Base-by-base conservation (phyloP, 345 rosid species). In the Punica granatum region DNA sequence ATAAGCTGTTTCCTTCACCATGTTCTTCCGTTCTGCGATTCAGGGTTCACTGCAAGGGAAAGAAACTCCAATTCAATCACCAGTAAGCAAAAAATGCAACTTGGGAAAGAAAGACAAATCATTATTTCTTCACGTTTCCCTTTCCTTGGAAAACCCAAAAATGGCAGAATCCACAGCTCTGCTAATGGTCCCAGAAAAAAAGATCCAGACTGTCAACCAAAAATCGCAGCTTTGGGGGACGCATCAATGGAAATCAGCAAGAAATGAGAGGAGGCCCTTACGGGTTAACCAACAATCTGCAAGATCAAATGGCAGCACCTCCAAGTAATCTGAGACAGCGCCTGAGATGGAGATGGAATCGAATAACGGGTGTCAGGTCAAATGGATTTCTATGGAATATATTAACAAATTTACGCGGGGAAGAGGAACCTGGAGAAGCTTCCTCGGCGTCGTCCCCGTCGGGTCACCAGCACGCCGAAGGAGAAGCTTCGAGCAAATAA, bases 1-100 rank as follows among this genome's bases (percentile, higher is more conserved):
- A 65, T 83, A 91, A 7, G 83, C 69, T 14, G 83, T 85, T 16
- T 91, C 97, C 72, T 83, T 87, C 81, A 80, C 93, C 96, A 88
- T 92, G 11, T n/a, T 36, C 34, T 53, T 64, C 35, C 48, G 18
- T 48, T 39, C 61, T 64, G 46, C 42, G 19, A 33, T 48, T 66
- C 43, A 14, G 42, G 21, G 16, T n/a, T 51, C 28, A 46, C 51
- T 3, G 51, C 21, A 3, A 46, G 19, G 13, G 19, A 5, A 46
- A 46, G 30, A 51, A n/a, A n/a, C 28, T 51, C 58, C 21, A 23
- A 8, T n/a, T 51, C 58, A 23, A 51, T 51, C 1, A 51, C 21
- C 58, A 13, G 3, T 51, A n/a, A 51, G 11, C 58, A 51, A 30
- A n/a, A 23, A 51, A n/a, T 0, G 12, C 25, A 51, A 51, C n/a